These are phyloP conservation scores for Filobasidium wieringae DNA, from an alignment of 768 basidiomycete genomes.

Conservation along the genomic window DNA sequence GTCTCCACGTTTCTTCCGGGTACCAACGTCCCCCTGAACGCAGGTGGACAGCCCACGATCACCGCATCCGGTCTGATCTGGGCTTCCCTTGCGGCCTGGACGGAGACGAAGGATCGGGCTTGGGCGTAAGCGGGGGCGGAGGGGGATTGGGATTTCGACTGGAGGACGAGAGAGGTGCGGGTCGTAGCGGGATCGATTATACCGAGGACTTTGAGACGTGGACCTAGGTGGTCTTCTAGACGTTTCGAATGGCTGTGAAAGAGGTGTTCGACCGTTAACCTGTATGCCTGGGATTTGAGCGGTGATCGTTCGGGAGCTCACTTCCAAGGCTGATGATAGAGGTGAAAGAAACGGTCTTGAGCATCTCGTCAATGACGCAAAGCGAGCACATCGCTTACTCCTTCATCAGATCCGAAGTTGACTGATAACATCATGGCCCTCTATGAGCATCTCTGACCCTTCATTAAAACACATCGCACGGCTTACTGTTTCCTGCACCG, in stretches of 20 bases:
- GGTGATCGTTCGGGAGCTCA: no score
- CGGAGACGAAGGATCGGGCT: neutral
- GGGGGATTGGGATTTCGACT: constrained; percentile 79
- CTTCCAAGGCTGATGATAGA: no score
- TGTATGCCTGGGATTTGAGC: no score
- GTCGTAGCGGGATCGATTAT: constrained; percentile 81
- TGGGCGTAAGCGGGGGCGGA: constrained; percentile 72
- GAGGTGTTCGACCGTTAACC: no score
- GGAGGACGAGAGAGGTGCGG: constrained; percentile 65
- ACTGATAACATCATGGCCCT: no score
- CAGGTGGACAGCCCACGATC: constrained; percentile 79
- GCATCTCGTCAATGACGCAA: no score
- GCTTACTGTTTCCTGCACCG: no score
- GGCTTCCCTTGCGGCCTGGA: neutral
- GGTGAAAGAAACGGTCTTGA: no score
- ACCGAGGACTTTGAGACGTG: constrained; percentile 90
- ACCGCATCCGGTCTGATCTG: constrained; percentile 49
- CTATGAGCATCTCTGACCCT: no score
- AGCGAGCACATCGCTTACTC: no score
- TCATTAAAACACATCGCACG: no score
- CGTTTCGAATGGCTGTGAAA: constrained; percentile 42
- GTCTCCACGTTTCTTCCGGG: constrained; percentile 73
- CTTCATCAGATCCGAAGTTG: no score
- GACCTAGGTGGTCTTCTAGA: constrained; percentile 69
- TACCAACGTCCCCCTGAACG: constrained; percentile 69